Percentiles rank a stretch among this genome's conserved stretches.
Conservation (phyloP, 179 eudicot species). For the Sideroxylon spinosum region DNA sequence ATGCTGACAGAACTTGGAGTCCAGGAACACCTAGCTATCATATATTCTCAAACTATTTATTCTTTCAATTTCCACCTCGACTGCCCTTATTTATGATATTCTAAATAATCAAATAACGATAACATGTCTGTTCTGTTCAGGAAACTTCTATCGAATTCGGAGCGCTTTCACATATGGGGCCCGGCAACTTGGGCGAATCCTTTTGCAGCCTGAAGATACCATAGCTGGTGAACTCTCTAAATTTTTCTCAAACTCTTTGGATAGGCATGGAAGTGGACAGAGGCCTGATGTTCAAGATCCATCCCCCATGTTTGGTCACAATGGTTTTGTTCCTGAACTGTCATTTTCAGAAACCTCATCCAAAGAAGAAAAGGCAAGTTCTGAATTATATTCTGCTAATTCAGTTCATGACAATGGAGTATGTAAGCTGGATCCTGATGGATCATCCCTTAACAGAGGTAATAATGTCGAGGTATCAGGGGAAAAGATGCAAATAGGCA, state of each 20-base stretch:
- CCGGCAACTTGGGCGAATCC: conserved; percentile 65
- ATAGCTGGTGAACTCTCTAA: conserved; percentile 54
- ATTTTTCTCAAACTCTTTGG: conserved; percentile 75
- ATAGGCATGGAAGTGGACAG: conserved; percentile 69
- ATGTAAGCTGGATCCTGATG: conserved; percentile 8
- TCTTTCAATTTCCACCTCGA: neutral
- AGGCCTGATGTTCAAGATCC: conserved; percentile 73
- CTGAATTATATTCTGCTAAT: conserved; percentile 21
- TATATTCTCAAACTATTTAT: neutral
- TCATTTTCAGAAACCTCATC: conserved; percentile 19
- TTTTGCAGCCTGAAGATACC: conserved; percentile 47
- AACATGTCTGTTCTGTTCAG: conserved; percentile 30
- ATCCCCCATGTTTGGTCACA: conserved; percentile 21
- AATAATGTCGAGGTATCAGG: conserved; percentile 2
- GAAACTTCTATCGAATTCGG: conserved; percentile 79
- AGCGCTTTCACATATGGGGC: conserved; percentile 91
- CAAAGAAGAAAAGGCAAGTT: conserved; percentile 28
- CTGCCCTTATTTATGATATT: neutral
- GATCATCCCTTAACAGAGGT: conserved; percentile 6
- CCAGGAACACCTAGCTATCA: neutral
- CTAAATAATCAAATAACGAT: neutral
- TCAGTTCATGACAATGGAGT: conserved; percentile 8
- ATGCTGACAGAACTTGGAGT: neutral
- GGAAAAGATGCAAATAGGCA: neutral
- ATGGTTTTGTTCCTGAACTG: conserved; percentile 18